Evolutionary conservation across 257 asterid genomes (phyloP).

Genomic region (Penstemon newberryi): DNA sequence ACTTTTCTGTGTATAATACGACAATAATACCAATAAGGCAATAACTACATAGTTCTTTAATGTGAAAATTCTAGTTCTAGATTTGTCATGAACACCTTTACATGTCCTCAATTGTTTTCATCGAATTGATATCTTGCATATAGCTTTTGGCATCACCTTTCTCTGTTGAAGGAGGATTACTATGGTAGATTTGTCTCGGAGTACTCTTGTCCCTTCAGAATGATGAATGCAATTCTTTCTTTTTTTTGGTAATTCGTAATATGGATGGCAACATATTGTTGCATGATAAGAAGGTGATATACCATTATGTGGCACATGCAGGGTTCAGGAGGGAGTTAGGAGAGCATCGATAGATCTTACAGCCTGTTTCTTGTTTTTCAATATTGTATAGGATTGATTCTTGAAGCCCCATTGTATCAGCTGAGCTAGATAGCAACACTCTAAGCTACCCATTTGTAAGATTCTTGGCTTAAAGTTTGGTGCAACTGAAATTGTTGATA

Average conservation of each 20-base stretch:
- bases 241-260: not conserved
- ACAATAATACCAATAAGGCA: not conserved
- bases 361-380: slow-evolving; percentile 1
- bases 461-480: slow-evolving; percentile 5
- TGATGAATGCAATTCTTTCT: not conserved
- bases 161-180: not conserved
- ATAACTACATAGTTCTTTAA: not conserved
- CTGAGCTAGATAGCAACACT: not conserved
- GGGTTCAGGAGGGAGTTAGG: not conserved
- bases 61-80: not conserved
- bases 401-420: not conserved
- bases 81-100: not conserved
- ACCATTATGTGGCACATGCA: not conserved
- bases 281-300: not conserved
- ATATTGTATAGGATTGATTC: not conserved
- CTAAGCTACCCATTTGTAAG: not conserved
- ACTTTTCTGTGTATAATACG: not conserved
- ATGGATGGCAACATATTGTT: not conserved
- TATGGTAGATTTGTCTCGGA: not conserved
- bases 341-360: not conserved
- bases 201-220: not conserved
- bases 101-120: not conserved
- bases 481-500: not conserved
- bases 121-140: not conserved
- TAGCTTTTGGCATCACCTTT: not conserved